phyloP scores from a whole-genome alignment of 2,329 filamentous ascomycete genomes.

The Sclerotinia glacialis region DNA sequence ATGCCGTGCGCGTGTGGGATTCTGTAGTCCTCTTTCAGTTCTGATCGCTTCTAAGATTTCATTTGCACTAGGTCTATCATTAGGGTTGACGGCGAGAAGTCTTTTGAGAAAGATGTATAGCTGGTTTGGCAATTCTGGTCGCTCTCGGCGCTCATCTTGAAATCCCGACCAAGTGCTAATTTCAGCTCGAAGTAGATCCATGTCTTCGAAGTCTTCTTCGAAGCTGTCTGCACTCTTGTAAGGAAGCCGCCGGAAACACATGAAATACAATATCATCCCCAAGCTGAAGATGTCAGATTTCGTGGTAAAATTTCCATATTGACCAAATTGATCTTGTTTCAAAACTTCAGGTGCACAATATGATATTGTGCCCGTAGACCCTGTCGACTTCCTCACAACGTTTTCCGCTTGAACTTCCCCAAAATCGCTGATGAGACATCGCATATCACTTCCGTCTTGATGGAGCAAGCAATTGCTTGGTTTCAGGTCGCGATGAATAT shows the following conservation, averaged over 20 bases:
- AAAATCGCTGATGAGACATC: slow-evolving; percentile 93
- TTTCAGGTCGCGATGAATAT: slow-evolving; percentile 94
- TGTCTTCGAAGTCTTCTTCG: slow-evolving; percentile 87
- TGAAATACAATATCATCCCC: slow-evolving; percentile 97
- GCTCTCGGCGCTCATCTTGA: slow-evolving; percentile 68
- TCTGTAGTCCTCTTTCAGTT: slow-evolving; percentile 38
- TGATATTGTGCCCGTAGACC: slow-evolving; percentile 92
- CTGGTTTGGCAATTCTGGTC: slow-evolving; percentile 79
- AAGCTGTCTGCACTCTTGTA: slow-evolving; percentile 81
- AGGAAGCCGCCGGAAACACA: slow-evolving; percentile 89
- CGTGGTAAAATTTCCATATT: slow-evolving; percentile 88
- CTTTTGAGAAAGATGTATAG: slow-evolving; percentile 82
- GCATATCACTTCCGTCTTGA: slow-evolving; percentile 63
- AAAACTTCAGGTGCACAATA: slow-evolving; percentile 97
- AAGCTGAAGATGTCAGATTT: slow-evolving; percentile 98
- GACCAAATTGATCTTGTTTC: slow-evolving; percentile 63
- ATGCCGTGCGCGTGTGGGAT: slow-evolving; percentile 32
- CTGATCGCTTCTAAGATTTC: slow-evolving; percentile 63
- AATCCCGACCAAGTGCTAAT: slow-evolving; percentile 88
- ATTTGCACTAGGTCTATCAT: slow-evolving; percentile 75
- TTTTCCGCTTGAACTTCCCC: slow-evolving; percentile 91
- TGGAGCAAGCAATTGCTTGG: slow-evolving; percentile 94
- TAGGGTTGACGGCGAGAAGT: slow-evolving; percentile 73
- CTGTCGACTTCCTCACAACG: slow-evolving; percentile 79
- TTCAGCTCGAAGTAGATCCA: slow-evolving; percentile 79